Conservation (phyloP, 225 moss, liverwort and hornwort species). For the Neckera pumila region DNA sequence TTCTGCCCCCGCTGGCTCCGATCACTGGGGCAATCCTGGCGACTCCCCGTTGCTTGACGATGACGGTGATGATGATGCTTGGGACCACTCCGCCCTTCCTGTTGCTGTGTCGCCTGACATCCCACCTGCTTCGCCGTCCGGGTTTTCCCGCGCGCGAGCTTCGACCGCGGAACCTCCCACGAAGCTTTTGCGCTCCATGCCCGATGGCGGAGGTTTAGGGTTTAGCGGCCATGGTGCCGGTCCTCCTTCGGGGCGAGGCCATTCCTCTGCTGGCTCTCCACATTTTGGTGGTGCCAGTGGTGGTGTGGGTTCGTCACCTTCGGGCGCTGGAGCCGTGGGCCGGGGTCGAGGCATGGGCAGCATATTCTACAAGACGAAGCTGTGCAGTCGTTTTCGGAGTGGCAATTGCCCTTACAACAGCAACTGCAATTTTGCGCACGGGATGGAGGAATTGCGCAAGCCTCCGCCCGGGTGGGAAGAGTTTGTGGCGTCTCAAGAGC, state of each 20-base stretch:
- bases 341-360: conserved; percentile 73
- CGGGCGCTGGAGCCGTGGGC: conserved; percentile 36
- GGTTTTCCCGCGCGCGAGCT: conserved; percentile 5
- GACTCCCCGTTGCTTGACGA: conserved; percentile 7
- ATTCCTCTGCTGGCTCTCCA: conserved; percentile 1
- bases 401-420: conserved; percentile 93
- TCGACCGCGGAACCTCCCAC: conserved; percentile 30
- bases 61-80: background rate
- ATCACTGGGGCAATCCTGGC: conserved; percentile 12
- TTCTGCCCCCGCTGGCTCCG: conserved; percentile 8
- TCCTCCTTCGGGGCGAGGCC: background rate
- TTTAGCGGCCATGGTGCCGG: conserved; percentile 14
- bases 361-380: conserved; percentile 91
- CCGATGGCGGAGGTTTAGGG: conserved; percentile 8
- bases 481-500: conserved; percentile 68
- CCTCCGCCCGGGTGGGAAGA: conserved; percentile 81
- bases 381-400: conserved; percentile 85
- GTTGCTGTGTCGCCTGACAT: background rate
- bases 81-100: background rate
- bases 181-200: conserved; percentile 45
- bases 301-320: conserved; percentile 19
- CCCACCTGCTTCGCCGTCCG: background rate
- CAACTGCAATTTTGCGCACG: conserved; percentile 97
- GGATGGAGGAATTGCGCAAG: conserved; percentile 84
- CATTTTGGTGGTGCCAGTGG: background rate